Base-by-base conservation (phyloP, 352 stramenopile genomes). In the Blastocystis sp. region DNA sequence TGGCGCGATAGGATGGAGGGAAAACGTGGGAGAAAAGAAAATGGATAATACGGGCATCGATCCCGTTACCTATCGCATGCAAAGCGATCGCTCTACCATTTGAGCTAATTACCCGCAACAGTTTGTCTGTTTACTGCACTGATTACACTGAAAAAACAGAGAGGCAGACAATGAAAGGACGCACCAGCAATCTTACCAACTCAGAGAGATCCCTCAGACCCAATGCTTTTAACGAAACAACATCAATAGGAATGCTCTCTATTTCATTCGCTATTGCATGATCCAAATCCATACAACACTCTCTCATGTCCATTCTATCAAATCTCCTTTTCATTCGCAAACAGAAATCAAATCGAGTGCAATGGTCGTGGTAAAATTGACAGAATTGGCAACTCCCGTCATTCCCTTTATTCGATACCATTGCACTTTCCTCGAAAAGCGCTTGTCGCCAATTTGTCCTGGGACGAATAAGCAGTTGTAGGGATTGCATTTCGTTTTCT, bases 1-100 rank as follows among this genome's bases (percentile, higher is more conserved):
- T 78, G 67, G 67, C 67, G 67, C 67, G 57, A 57, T 48, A 4
- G 27, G 42, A 36, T 78, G 67, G 67, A 78, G 67, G 67, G 67
- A 78, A 78, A 78, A 54, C 21, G 11, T 63, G 16, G 3, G 34
- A 65, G 34, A 76, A 42, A 44, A 56, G 34, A 84, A 84, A 84
- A 73, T 84, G 73, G 73, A 84, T 84, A 57, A 84, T 56, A 40
- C 16, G 73, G 73, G 73, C 38, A 79, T 79, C 69, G 69, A 79
- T 79, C 69, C 69, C 69, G 14, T 36, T 79, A 64, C 69, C 69
- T 65, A 63, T 79, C 69, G 69, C 69, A 79, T 79, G 69, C 69
- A 79, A 79, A 79, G 69, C 69, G 69, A 79, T 63, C 54, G 69
- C 69, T 79, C 69, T 79, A 79, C 69, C 69, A 79, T 79, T 79